Base-by-base conservation (phyloP, 768 basidiomycete genomes). In the Boletales sp. region DNA sequence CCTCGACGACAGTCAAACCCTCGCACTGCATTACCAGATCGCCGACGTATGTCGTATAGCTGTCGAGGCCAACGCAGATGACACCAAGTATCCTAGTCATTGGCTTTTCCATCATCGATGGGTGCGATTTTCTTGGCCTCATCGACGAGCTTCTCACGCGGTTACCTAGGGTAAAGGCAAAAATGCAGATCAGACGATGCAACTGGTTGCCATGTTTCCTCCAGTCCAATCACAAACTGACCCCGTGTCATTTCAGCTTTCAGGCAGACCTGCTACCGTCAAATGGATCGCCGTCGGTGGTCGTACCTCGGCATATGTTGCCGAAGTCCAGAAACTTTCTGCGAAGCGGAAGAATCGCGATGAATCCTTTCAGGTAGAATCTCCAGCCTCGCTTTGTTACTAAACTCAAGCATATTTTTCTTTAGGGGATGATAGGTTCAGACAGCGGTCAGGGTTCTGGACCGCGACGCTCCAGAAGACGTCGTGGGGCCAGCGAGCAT, bases 241-340 rank as follows among this genome's bases (percentile, higher is more conserved):
- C 54, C 21, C 40, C 40, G 33, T 21, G 38, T 34, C 41, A 17
- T 37, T 21, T n/a, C 48, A 90, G 87, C 82, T 84, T 0, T 78
- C 80, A 47, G 89, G 87, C 6, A 69, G 74, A 49, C 76, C 75
- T n/a, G 89, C 85, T 1, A 87, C 84, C 8, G 80, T 90, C 49
- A 80, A 78, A 58, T 90, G 83, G 78, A 64, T 86, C 47, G 87
- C 82, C 5, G 84, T 91, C 8, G 86, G 86, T 15, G 87, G 88
- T 4, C 75, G 87, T 14, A 90, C 88, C 8, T 87, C 87, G 4
- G 88, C 88, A 13, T 84, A 76, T 57, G 82, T 90, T 8, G 60
- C 63, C 12, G 80, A 89, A 65, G 68, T 89, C 10, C 88, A 89
- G 63, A 59, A 63, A 28, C 61, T 71, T 14, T 50, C 68, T 25